Conservation (phyloP, 352 stramenopile genomes). For the Pythium utonaiense region DNA sequence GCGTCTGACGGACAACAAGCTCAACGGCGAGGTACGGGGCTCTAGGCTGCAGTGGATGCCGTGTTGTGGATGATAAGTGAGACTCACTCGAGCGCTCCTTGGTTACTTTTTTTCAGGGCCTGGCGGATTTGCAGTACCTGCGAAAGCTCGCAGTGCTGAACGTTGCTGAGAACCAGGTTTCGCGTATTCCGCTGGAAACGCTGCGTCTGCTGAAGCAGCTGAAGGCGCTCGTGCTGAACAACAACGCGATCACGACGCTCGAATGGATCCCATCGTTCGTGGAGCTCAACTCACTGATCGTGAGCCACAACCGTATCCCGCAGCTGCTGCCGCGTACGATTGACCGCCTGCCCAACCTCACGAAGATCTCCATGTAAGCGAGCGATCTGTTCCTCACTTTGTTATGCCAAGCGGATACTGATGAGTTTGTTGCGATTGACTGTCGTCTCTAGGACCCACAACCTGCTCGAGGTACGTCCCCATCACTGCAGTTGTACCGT, state of each 20-base stretch:
- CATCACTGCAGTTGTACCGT: too few species aligned
- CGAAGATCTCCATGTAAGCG: constrained; percentile 82
- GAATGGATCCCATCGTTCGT: constrained; percentile 79
- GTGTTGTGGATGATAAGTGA: not conserved
- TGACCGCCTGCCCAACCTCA: constrained; percentile 65
- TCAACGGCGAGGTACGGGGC: constrained; percentile 57
- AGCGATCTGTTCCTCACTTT: not conserved
- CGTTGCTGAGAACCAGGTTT: constrained; percentile 66
- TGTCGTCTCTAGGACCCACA: constrained; percentile 50
- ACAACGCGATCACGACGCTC: constrained; percentile 78
- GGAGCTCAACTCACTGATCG: constrained; percentile 81
- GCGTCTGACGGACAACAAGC: constrained; percentile 74
- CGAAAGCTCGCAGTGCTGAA: constrained; percentile 84
- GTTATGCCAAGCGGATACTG: not conserved
- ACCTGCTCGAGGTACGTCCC: constrained; percentile 46
- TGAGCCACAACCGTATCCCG: constrained; percentile 81
- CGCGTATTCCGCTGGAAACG: constrained; percentile 65
- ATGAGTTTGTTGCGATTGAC: not conserved
- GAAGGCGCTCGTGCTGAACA: constrained; percentile 83
- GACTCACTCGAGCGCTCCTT: too few species aligned
- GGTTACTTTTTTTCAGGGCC: too few species aligned
- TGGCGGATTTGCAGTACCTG: constrained; percentile 65
- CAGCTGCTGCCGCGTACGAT: constrained; percentile 57
- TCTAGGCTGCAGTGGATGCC: not conserved
- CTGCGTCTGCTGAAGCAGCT: constrained; percentile 63